A percentile compares a stretch with the other conserved stretches of the same genome.
Conservation (phyloP, 176 grass and related monocot species). For the Oryza rufipogon region DNA sequence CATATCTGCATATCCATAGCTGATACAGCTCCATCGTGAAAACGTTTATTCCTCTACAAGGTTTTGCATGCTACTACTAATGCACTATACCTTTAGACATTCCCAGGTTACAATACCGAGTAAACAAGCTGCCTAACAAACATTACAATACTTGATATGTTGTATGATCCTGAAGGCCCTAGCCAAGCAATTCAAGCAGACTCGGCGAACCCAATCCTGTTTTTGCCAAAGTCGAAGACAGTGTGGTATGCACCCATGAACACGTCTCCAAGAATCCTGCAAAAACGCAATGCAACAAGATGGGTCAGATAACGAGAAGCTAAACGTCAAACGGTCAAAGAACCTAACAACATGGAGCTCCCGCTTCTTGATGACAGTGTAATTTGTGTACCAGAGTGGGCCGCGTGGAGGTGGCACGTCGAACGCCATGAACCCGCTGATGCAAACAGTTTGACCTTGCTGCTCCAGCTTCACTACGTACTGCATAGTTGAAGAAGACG, state of each 20-base stretch:
- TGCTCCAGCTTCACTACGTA: constrained; percentile 86
- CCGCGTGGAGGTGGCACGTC: constrained; percentile 71
- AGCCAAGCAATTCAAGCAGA: constrained; percentile 40
- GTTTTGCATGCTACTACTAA: background rate
- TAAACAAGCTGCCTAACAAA: constrained; percentile 7
- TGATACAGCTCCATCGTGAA: background rate
- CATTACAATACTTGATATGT: background rate
- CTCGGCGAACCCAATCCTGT: constrained; percentile 80
- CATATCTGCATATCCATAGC: background rate
- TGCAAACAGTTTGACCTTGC: constrained; percentile 63
- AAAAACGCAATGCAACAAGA: background rate
- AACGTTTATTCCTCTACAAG: constrained; percentile 7
- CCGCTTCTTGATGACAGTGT: background rate
- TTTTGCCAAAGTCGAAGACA: constrained; percentile 78
- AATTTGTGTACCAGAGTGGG: constrained; percentile 71
- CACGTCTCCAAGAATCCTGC: constrained; percentile 95
- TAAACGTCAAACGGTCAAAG: background rate
- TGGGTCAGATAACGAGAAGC: background rate
- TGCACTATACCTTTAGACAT: background rate
- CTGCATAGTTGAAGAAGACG: constrained; percentile 32
- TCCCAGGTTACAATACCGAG: constrained; percentile 22
- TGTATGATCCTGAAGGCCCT: background rate
- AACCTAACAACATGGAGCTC: background rate
- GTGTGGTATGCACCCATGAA: constrained; percentile 99
- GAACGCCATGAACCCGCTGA: constrained; percentile 90